Evolutionary conservation across 805 yeast species (phyloP).

Genomic region (Myxozyma vanderwaltii): DNA sequence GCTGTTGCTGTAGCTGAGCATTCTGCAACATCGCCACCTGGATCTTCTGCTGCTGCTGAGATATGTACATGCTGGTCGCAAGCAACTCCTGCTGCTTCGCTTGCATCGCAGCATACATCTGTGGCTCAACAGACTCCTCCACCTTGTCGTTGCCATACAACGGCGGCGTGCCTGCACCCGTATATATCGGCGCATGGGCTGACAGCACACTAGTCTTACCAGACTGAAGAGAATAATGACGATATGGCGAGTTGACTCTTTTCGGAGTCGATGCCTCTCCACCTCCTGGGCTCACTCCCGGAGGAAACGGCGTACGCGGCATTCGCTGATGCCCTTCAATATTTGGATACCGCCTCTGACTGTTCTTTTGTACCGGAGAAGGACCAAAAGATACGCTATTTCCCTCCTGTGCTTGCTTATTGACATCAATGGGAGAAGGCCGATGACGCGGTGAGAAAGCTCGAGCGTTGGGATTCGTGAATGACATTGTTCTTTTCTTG

Average conservation of each 20-base stretch:
- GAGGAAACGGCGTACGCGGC: conserved; percentile 1
- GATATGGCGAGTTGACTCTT: conserved; percentile 5
- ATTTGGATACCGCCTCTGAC: neutral
- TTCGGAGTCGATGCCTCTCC: neutral
- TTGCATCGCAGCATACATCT: conserved; percentile 40
- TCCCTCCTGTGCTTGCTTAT: neutral
- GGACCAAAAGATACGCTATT: neutral
- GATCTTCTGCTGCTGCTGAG: conserved; percentile 43
- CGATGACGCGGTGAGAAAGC: conserved; percentile 26
- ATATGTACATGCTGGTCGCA: conserved; percentile 40
- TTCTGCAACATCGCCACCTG: conserved; percentile 39
- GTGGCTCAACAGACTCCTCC: conserved; percentile 26
- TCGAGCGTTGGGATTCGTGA: conserved; percentile 20
- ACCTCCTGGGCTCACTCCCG: neutral
- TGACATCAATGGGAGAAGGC: conserved; percentile 21
- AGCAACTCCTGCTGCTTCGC: conserved; percentile 43
- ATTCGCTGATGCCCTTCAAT: neutral
- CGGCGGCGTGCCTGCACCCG: conserved; percentile 1
- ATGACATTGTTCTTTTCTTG: conserved; percentile 1
- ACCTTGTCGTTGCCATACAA: conserved; percentile 5
- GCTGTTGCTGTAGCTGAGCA: conserved; percentile 21
- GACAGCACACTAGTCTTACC: neutral
- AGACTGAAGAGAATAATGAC: conserved; percentile 3
- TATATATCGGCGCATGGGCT: neutral
- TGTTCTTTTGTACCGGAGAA: neutral